These are phyloP conservation scores for Diaporthe amygdali DNA, from an alignment of 2,329 filamentous ascomycete genomes.

Conservation along the genomic window DNA sequence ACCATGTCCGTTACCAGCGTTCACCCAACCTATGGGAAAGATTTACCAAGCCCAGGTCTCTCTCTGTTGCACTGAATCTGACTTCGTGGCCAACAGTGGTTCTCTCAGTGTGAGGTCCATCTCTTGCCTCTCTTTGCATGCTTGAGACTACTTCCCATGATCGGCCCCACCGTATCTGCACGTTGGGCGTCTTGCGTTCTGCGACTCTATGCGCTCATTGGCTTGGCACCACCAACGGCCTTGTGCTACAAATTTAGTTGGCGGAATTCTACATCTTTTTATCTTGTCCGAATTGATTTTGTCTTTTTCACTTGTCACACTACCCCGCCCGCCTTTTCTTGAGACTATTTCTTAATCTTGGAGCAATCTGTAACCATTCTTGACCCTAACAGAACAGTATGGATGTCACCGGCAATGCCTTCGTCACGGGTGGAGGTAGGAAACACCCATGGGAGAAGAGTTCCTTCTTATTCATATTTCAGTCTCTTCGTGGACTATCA, in stretches of 20 bases:
- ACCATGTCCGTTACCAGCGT: no score
- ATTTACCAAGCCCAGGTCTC: no score
- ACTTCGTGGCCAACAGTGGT: no score
- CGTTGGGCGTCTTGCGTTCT: neutral
- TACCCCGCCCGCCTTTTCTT: neutral
- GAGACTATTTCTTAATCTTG: neutral
- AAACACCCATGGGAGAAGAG: neutral
- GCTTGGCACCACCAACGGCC: neutral
- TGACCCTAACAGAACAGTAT: constrained; percentile 22
- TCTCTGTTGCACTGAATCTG: no score
- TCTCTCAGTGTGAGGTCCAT: no score
- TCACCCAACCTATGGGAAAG: no score
- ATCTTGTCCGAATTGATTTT: neutral
- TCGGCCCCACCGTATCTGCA: neutral
- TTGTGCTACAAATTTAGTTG: neutral
- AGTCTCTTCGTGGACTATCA: neutral
- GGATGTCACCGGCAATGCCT: constrained; percentile 5
- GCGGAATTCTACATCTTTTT: neutral
- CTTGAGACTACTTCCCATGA: no score
- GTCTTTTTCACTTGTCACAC: neutral
- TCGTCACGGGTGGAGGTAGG: constrained; percentile 19
- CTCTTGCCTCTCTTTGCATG: no score
- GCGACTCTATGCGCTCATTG: neutral
- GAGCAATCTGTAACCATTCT: neutral
- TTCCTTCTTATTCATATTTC: neutral